Conservation (phyloP, 805 yeast genomes). For the Monosporozyma servazzii region DNA sequence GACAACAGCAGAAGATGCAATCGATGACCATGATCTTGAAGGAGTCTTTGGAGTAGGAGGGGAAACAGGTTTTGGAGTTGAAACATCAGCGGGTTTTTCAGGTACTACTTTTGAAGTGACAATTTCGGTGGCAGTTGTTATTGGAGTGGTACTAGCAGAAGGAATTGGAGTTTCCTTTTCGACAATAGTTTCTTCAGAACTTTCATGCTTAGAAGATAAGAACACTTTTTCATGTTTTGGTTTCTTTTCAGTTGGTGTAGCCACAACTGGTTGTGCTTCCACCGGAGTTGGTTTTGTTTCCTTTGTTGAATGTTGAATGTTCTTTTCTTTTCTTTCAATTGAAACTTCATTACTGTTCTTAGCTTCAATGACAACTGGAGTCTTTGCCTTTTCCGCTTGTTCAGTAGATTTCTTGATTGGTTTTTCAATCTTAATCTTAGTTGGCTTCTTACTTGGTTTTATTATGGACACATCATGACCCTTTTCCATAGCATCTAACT, state of each 20-base stretch:
- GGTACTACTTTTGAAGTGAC: neutral
- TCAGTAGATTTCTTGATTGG: neutral
- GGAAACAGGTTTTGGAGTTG: conserved; percentile 5
- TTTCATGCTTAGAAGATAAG: neutral
- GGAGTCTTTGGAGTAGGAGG: conserved; percentile 7
- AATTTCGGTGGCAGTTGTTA: conserved; percentile 3
- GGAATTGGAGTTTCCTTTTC: conserved; percentile 9
- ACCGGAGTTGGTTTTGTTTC: neutral
- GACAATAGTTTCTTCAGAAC: conserved; percentile 1
- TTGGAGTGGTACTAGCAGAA: conserved; percentile 7
- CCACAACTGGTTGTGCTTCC: neutral
- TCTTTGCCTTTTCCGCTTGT: neutral
- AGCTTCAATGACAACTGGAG: neutral
- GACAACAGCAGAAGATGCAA: conserved; percentile 26
- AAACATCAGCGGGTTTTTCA: neutral
- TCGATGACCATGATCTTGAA: conserved; percentile 29
- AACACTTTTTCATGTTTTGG: neutral
- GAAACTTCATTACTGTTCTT: neutral
- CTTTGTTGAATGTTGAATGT: neutral
- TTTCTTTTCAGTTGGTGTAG: neutral
- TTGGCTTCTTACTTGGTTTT: neutral
- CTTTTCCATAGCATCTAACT: conserved; percentile 1
- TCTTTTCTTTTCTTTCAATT: neutral
- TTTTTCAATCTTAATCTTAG: neutral
- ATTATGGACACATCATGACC: neutral